phyloP scores from a whole-genome alignment of 495 filamentous ascomycete genomes.

The Saxophila tyrrhenica region DNA sequence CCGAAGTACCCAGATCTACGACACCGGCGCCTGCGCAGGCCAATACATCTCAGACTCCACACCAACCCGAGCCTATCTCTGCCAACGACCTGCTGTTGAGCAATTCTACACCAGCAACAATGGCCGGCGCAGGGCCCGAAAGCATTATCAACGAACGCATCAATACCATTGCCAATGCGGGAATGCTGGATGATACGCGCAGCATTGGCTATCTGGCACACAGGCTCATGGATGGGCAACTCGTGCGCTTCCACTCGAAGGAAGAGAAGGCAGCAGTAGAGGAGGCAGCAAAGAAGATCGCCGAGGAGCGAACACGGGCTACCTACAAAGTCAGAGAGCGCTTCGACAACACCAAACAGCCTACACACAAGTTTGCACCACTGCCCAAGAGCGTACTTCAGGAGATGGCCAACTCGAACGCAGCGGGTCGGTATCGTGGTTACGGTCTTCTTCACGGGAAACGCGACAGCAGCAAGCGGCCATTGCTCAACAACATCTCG shows the following conservation, averaged over 20 bases:
- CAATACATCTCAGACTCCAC: neutral
- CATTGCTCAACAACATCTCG: conserved; percentile 12
- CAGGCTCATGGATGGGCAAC: conserved; percentile 1
- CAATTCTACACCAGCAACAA: conserved; percentile 13
- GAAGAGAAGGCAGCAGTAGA: conserved; percentile 11
- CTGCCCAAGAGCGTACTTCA: conserved; percentile 2
- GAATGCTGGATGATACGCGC: neutral
- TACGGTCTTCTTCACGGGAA: neutral
- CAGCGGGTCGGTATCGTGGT: conserved; percentile 11
- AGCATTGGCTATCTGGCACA: conserved; percentile 1
- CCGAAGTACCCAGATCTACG: neutral
- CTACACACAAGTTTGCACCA: conserved; percentile 4
- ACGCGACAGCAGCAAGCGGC: conserved; percentile 5
- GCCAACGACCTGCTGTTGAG: no score
- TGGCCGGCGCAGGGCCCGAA: conserved; percentile 8
- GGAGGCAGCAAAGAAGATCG: conserved; percentile 1
- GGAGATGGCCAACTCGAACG: conserved; percentile 6
- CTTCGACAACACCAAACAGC: neutral
- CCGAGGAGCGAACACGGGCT: neutral
- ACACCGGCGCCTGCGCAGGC: neutral
- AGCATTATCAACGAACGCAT: conserved; percentile 13
- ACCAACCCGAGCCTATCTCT: neutral
- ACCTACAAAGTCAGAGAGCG: neutral
- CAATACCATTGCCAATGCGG: conserved; percentile 2
- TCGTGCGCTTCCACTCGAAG: conserved; percentile 5